Base-by-base conservation (phyloP, 345 rosid genomes). In the Rhizophora apiculata region DNA sequence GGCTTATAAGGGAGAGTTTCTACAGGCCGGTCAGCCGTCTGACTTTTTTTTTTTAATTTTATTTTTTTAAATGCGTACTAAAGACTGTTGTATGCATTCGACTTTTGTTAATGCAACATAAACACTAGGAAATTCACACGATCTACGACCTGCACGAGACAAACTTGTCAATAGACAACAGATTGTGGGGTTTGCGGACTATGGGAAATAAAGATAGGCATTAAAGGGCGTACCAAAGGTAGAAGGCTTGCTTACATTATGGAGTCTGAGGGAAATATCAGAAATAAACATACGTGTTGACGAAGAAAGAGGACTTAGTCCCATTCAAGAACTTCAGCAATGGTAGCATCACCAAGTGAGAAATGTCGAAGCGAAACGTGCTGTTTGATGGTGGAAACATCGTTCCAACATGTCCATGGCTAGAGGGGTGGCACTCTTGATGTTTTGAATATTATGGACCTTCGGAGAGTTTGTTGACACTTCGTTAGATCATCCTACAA, bases 131-230 rank as follows among this genome's bases (percentile, higher is more conserved):
- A 86, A 76, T 48, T 62, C 70, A 82, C 90, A 86, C 6, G 30
- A 49, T 62, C 84, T 82, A 30, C 67, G 39, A 58, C 88, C 90
- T 82, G 76, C 59, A 1, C 18, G 49, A 43, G 49, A 43, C 49
- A 3, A 43, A 13, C 16, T 43, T 13, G 18, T 11, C 46, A 39
- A 39, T 39, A 39, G 46, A 11, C 11, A 11, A 11, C 2, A 11
- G 11, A 2, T 39, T 10, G 68, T 66, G 4, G 89, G 82, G 63
- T 88, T 77, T 7, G 46, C 65, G 0, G 96, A 76, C 91, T 89
- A 92, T 4, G 93, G 80, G 64, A 90, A 87, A 80, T 83, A 90
- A 53, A 96, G 98, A 75, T 90, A 90, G 15, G 72, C 93, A 62
- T 92, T 92, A 30, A 30, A 30, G 31, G 31, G 31, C 3, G 5